Conservation (phyloP, 345 rosid species). For the Eucalyptus pauciflora region DNA sequence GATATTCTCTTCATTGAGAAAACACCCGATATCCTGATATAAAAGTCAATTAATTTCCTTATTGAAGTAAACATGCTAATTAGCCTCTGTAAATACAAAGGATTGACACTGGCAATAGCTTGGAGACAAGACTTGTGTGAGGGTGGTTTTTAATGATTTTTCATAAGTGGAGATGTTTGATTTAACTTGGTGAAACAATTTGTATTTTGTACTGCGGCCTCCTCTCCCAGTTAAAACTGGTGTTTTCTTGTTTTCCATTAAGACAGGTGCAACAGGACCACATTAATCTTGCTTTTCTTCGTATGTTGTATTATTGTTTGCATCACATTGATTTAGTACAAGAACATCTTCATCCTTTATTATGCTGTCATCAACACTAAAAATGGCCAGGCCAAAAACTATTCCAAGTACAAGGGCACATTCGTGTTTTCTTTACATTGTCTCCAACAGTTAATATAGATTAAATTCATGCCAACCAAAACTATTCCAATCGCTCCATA, state of each 20-base stretch:
- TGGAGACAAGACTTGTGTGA: neutral
- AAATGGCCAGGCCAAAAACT: neutral
- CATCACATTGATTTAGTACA: neutral
- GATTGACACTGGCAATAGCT: neutral
- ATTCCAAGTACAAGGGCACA: neutral
- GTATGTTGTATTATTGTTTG: rapidly evolving
- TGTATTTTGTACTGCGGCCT: neutral
- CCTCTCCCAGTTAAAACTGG: neutral
- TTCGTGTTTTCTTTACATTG: neutral
- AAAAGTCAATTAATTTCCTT: neutral
- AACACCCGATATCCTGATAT: neutral
- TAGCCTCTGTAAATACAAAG: neutral
- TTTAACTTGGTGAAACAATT: neutral
- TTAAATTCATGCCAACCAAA: neutral
- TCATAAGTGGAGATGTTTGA: neutral
- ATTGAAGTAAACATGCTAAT: neutral
- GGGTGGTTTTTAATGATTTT: neutral
- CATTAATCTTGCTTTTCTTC: neutral
- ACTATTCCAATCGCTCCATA: neutral
- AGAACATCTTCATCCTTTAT: neutral
- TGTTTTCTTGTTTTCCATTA: neutral
- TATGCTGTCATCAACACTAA: neutral
- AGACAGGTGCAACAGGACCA: neutral
- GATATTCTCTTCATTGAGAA: neutral
- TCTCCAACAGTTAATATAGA: neutral